These are phyloP conservation scores for Chionographis japonica DNA, from an alignment of 106 monocot species.

Conservation along the genomic window DNA sequence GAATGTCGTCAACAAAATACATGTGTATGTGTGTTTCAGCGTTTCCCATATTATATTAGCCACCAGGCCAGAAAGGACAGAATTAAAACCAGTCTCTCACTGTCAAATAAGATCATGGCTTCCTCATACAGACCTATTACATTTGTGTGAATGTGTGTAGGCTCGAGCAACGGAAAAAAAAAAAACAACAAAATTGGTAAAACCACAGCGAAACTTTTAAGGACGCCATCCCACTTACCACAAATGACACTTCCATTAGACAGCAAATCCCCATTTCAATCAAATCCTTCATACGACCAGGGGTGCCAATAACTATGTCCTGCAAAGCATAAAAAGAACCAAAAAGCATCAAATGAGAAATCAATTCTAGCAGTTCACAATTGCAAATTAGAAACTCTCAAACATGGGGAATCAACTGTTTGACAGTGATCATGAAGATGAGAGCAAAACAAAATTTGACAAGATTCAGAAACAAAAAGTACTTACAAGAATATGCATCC, in stretches of 20 bases:
- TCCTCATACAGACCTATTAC: too few species aligned
- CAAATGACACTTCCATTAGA: slow-evolving; percentile 83
- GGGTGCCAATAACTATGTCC: slow-evolving; percentile 93
- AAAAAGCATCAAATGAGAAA: slow-evolving; percentile 2
- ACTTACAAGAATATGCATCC: too few species aligned
- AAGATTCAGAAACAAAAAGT: too few species aligned
- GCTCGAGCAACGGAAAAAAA: not conserved
- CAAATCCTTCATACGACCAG: slow-evolving; percentile 91
- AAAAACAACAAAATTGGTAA: not conserved
- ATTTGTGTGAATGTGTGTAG: not conserved
- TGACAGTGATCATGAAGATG: too few species aligned
- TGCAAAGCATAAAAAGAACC: slow-evolving; percentile 20
- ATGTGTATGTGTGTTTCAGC: too few species aligned
- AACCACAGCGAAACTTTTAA: not conserved
- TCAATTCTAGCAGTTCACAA: not conserved
- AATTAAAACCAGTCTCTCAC: too few species aligned
- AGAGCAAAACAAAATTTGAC: too few species aligned
- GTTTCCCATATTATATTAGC: too few species aligned
- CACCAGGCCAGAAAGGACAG: too few species aligned
- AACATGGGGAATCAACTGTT: too few species aligned
- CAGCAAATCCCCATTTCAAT: slow-evolving; percentile 87
- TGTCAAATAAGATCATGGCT: too few species aligned
- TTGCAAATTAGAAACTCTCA: not conserved
- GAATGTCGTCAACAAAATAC: too few species aligned
- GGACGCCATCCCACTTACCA: slow-evolving; percentile 42